Evolutionary conservation across 2,329 filamentous ascomycete genomes (phyloP).

Genomic region (Talaromyces amestolkiae): DNA sequence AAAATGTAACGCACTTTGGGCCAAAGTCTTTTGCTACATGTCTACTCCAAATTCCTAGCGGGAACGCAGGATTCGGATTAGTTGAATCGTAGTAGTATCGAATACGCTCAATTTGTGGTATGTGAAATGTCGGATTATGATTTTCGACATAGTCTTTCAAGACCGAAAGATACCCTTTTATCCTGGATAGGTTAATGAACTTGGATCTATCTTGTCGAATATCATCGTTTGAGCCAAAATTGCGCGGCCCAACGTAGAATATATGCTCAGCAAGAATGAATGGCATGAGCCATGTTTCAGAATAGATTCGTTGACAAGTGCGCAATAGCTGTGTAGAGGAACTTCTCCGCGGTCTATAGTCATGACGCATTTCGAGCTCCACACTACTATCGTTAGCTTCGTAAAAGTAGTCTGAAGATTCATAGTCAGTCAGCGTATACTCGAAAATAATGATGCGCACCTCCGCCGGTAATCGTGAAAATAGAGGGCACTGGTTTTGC

Average conservation of each 20-base stretch:
- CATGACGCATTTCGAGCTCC: neutral
- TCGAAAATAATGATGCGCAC: neutral
- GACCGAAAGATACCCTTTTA: neutral
- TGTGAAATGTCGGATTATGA: neutral
- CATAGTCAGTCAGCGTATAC: slow-evolving; percentile 1
- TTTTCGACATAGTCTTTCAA: neutral
- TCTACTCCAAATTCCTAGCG: neutral
- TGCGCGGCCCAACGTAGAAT: neutral
- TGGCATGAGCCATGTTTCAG: slow-evolving; percentile 32
- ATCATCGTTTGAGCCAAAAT: neutral
- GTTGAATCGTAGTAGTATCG: neutral
- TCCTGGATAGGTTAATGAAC: neutral
- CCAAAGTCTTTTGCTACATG: neutral
- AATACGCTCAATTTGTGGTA: neutral
- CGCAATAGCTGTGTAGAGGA: slow-evolving; percentile 51
- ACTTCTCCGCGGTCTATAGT: neutral
- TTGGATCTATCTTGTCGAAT: neutral
- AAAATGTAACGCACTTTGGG: neutral
- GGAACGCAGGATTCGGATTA: neutral
- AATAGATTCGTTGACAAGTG: slow-evolving; percentile 41
- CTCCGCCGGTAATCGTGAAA: neutral
- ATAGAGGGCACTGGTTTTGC: neutral
- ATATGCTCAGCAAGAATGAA: neutral
- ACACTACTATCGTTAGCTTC: no score
- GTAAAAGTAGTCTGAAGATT: neutral